Base-by-base conservation (phyloP, 2,329 filamentous ascomycete genomes). In the Xenoacremonium recifei region DNA sequence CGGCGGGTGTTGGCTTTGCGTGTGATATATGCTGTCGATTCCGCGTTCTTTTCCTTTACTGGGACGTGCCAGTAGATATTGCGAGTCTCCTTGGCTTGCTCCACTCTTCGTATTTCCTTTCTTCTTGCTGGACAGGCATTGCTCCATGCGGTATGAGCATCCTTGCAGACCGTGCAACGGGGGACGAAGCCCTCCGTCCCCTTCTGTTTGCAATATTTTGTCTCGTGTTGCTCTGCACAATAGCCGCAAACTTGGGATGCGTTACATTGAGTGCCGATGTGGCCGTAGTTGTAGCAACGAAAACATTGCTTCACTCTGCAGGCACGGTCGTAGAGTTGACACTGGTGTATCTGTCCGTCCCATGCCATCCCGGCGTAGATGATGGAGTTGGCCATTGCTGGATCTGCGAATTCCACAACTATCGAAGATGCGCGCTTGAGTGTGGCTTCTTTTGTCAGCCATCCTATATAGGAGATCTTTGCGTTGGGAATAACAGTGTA, bases 391-490 rank as follows among this genome's bases (percentile, higher is more conserved):
- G 35, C 31, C 6, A 39, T 37, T 21, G 39, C 7, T 5, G 35
- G 25, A 21, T 30, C 23, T 17, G 21, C 35, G 17, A 43, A 43
- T 23, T 43, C 30, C 13, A 39, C 31, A 5, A 39, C 27, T 12
- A 43, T 35, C n/a, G 36, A 43, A 11, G 30, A 43, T n/a, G 40
- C 40, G 13, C 20, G 19, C 30, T 43, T 43, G 15, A 31, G 13
- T 6, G 16, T 5, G n/a, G 35, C 37, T 12, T 4, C 27, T 17
- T 30, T 30, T 9, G 35, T 43, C 19, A 37, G 40, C 40, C 30
- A 43, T 27, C 40, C 31, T 20, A 43, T 43, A 17, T 43, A 43
- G 38, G 35, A 39, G 19, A 39, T 43, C 15, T 25, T 21, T 5
- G 40, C 35, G 12, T 13, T 43, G 3, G 31, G 21, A 21, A 39